Evolutionary conservation across 352 stramenopile species (phyloP).

Genomic region (Globisporangium paddicum): DNA sequence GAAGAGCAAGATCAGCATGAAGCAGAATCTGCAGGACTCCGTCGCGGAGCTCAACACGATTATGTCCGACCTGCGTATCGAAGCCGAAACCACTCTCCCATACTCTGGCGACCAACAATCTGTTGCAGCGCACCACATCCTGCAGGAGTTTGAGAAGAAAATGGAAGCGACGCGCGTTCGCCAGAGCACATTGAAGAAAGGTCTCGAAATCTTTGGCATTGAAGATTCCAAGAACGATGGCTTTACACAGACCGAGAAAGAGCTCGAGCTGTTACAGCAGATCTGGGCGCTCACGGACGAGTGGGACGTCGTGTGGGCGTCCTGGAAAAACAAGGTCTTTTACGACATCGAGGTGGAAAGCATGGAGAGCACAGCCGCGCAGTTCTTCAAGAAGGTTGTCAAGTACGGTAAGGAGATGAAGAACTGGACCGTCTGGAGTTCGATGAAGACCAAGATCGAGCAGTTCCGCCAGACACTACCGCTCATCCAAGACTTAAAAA

Average conservation of each 20-base stretch:
- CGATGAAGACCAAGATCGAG: conserved; percentile 93
- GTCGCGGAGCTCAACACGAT: conserved; percentile 84
- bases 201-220: conserved; percentile 92
- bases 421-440: conserved; percentile 86
- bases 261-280: conserved; percentile 86
- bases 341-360: conserved; percentile 89
- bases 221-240: conserved; percentile 85
- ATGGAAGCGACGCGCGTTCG: conserved; percentile 68
- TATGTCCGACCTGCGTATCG: conserved; percentile 72
- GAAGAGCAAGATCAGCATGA: conserved; percentile 94
- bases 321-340: conserved; percentile 91
- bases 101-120: conserved; percentile 69
- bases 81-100: conserved; percentile 71
- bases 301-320: conserved; percentile 88
- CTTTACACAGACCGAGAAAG: conserved; percentile 82
- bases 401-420: conserved; percentile 94
- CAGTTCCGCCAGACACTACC: conserved; percentile 90
- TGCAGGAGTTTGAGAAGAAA: conserved; percentile 89
- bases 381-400: conserved; percentile 92
- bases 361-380: conserved; percentile 86
- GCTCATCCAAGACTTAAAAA: conserved; percentile 93
- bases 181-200: conserved; percentile 82
- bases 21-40: conserved; percentile 91
- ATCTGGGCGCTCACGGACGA: conserved; percentile 89
- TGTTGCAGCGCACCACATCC: conserved; percentile 41